Evolutionary conservation across 345 rosid species (phyloP).

Genomic region (Anastatica hierochuntica): DNA sequence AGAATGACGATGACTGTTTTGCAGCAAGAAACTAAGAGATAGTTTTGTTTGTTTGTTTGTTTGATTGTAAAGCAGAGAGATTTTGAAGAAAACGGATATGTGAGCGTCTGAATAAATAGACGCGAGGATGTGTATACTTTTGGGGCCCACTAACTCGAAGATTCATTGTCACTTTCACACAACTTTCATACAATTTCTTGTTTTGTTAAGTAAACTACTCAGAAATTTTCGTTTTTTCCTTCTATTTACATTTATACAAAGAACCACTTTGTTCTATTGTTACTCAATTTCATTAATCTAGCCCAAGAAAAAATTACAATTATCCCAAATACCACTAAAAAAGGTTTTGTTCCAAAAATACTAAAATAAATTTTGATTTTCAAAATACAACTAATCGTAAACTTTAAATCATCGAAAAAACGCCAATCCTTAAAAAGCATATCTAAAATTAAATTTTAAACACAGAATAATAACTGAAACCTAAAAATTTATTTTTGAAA

Average conservation of each 20-base stretch:
- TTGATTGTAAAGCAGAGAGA: neutral
- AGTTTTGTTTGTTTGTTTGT: neutral
- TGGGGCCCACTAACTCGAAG: neutral
- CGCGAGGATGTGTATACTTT: no score
- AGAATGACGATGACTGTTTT: neutral
- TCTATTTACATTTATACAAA: neutral
- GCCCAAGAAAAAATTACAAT: no score
- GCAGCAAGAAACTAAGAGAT: neutral
- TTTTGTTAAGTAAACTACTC: conserved; percentile 19
- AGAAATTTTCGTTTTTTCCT: neutral
- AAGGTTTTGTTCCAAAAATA: no score
- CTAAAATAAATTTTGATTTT: no score
- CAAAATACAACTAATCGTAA: no score
- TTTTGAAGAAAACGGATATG: neutral
- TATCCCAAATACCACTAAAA: no score
- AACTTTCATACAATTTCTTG: conserved; percentile 4
- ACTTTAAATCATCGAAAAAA: no score
- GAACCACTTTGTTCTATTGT: neutral
- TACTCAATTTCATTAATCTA: no score
- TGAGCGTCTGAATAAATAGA: neutral
- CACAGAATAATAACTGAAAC: no score
- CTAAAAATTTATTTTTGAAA: no score
- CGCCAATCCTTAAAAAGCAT: no score
- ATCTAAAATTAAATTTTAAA: no score
- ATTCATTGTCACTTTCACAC: neutral